Evolutionary conservation across 2,329 filamentous ascomycete species (phyloP), one percentile per base, ranked within the genome.

Genomic region (Trichoderma endophyticum): DNA sequence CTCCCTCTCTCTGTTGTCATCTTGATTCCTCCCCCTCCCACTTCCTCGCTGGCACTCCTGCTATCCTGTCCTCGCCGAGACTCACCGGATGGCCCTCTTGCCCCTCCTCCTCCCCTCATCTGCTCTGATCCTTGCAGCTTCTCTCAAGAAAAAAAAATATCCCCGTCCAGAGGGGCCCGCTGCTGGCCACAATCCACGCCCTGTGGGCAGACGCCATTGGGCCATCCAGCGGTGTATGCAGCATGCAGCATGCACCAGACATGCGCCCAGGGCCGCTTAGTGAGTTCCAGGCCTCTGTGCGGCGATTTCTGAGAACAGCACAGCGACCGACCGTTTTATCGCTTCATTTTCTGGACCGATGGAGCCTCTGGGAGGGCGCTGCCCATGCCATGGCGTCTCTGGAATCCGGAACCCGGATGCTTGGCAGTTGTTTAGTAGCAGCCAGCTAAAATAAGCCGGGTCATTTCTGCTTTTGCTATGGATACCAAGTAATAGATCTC

Each of bases 91-190:
- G 39, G 57, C 57, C n/a, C 39, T 28, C 62, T 51, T 70, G 57
- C 67, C 67, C 67, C 67, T 70, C 65, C 48, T 68, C 67, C 67
- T 39, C 57, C 59, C 67, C 66, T 69, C 65, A 48, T 60, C 65
- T 68, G 54, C 26, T 43, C n/a, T 43, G 54, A 68, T 68, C 65
- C 65, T 59, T 68, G 65, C 65, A 68, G 54, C 65, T 60, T 69
- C 56, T 43, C 39, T n/a, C 3, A 8, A 60, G 54, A 60, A 61
- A 56, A 21, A 60, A 51, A 56, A 62, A 63, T 12, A 61, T 54
- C 61, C 59, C 59, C 36, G 39, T 63, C 39, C 39, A 3, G n/a
- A 14, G 21, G 54, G 65, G 66, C 36, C 66, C 66, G 56, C 66
- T 43, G 66, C 66, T 69, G 56, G 66, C 56, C 36, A 69, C 36